These are phyloP conservation scores for Zygoascus flipseniorum DNA, from an alignment of 805 yeast species.

Conservation along the genomic window DNA sequence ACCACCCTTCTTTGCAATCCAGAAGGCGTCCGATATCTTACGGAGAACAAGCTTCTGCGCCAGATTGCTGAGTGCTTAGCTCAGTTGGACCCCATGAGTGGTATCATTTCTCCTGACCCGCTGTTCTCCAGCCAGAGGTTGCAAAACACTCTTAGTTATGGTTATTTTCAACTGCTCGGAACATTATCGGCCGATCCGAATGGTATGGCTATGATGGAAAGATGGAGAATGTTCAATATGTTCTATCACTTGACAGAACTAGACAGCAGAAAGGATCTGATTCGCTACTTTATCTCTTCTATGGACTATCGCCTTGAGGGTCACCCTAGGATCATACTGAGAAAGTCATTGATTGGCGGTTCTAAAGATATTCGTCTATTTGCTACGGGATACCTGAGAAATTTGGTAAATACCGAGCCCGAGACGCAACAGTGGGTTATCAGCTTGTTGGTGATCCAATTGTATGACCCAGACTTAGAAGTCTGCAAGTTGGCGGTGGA, in stretches of 20 bases:
- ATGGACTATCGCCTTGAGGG: slow-evolving; percentile 53
- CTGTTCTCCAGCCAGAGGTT: slow-evolving; percentile 55
- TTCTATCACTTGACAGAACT: slow-evolving; percentile 59
- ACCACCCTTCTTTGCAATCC: slow-evolving; percentile 51
- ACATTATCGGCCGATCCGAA: slow-evolving; percentile 48
- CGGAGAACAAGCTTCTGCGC: slow-evolving; percentile 69
- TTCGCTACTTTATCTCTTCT: slow-evolving; percentile 49
- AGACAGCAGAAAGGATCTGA: slow-evolving; percentile 46
- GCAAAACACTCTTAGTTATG: slow-evolving; percentile 56
- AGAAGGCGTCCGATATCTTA: slow-evolving; percentile 59
- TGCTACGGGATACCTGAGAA: slow-evolving; percentile 48
- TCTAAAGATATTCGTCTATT: slow-evolving; percentile 43
- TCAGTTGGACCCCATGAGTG: slow-evolving; percentile 73
- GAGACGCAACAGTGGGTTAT: slow-evolving; percentile 37
- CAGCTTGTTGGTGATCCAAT: slow-evolving; percentile 50
- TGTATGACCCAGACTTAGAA: slow-evolving; percentile 55
- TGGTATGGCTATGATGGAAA: slow-evolving; percentile 64
- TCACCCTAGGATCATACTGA: slow-evolving; percentile 59
- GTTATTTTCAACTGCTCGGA: slow-evolving; percentile 75
- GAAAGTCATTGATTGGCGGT: slow-evolving; percentile 54
- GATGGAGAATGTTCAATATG: slow-evolving; percentile 80
- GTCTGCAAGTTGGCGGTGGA: slow-evolving; percentile 52
- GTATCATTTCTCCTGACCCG: slow-evolving; percentile 64
- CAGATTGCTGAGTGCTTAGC: slow-evolving; percentile 87
- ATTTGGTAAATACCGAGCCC: slow-evolving; percentile 27